Percentiles rank a stretch among this genome's conserved stretches.
These are phyloP conservation scores for Lasiosphaeria ovina DNA, from an alignment of 495 filamentous ascomycete species.

Conservation along the genomic window DNA sequence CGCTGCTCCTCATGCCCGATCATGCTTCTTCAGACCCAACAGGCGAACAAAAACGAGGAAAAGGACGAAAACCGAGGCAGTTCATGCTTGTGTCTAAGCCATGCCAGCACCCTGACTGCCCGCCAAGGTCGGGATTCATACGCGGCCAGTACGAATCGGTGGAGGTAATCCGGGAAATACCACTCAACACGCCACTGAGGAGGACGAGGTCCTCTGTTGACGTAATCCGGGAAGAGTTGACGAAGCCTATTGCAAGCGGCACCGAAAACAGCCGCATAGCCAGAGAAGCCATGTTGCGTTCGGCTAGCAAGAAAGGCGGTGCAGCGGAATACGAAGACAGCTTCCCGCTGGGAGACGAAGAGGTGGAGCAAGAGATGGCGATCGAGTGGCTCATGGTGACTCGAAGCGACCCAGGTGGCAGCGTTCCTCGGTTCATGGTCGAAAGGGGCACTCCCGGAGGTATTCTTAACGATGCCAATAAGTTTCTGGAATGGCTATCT, in stretches of 20 bases:
- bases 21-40: slow-evolving; percentile 27
- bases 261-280: slow-evolving; percentile 9
- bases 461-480: slow-evolving; percentile 77
- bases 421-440: slow-evolving; percentile 89
- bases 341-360: slow-evolving; percentile 36
- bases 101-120: slow-evolving; percentile 69
- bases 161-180: slow-evolving; percentile 85
- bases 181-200: slow-evolving; percentile 39
- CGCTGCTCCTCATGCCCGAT: slow-evolving; percentile 61
- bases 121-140: slow-evolving; percentile 66
- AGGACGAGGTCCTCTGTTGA: slow-evolving; percentile 36
- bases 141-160: slow-evolving; percentile 88
- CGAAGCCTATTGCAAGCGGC: slow-evolving; percentile 9
- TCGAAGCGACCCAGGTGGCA: slow-evolving; percentile 89
- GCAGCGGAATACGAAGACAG: neutral
- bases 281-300: slow-evolving; percentile 32
- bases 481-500: slow-evolving; percentile 83
- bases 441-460: slow-evolving; percentile 85
- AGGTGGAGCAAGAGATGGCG: slow-evolving; percentile 52
- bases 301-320: slow-evolving; percentile 23
- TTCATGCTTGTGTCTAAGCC: slow-evolving; percentile 88
- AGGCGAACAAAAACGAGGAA: slow-evolving; percentile 6
- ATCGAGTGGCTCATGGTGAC: slow-evolving; percentile 98
- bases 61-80: slow-evolving; percentile 48
- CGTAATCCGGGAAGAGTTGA: slow-evolving; percentile 25